phyloP scores from a whole-genome alignment of 1,284 basidiomycete genomes.

The Ceratobasidium sp. region DNA sequence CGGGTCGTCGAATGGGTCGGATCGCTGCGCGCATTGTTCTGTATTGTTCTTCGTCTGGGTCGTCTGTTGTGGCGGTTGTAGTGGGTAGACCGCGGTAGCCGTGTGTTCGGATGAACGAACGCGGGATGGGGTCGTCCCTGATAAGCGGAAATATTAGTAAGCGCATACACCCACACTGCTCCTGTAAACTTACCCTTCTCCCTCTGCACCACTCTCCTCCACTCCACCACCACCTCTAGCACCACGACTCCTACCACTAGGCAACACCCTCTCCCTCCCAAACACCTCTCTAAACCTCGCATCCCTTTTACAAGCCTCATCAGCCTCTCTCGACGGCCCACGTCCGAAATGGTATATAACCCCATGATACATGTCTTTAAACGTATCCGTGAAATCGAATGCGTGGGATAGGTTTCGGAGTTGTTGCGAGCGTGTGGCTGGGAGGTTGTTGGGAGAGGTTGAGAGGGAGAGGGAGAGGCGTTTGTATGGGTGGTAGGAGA shows the following conservation, averaged over 20 bases:
- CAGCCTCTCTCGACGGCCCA: constrained; percentile 6
- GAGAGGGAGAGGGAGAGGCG: constrained; percentile 18
- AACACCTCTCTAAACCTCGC: constrained; percentile 30
- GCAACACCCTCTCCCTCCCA: constrained; percentile 15
- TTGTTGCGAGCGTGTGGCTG: not conserved
- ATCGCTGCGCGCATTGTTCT: not conserved
- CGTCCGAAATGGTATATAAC: constrained; percentile 27
- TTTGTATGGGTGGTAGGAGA: constrained; percentile 76
- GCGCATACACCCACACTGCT: not conserved
- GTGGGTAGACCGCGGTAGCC: constrained; percentile 11
- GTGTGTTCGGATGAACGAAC: not conserved
- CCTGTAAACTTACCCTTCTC: not conserved
- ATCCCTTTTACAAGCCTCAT: constrained; percentile 8
- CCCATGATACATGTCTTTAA: constrained; percentile 19
- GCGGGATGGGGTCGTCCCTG: not conserved
- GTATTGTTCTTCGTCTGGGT: not conserved
- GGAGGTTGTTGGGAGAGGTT: not conserved
- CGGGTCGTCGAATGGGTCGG: not conserved
- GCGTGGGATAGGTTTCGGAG: constrained; percentile 15
- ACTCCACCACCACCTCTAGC: not conserved
- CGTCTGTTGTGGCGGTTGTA: not conserved
- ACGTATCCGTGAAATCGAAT: constrained; percentile 36
- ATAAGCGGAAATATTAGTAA: not conserved
- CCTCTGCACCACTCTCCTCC: no score
- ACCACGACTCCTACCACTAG: not conserved